Base-by-base conservation (phyloP, 345 rosid species). In the Orychophragmus violaceus region DNA sequence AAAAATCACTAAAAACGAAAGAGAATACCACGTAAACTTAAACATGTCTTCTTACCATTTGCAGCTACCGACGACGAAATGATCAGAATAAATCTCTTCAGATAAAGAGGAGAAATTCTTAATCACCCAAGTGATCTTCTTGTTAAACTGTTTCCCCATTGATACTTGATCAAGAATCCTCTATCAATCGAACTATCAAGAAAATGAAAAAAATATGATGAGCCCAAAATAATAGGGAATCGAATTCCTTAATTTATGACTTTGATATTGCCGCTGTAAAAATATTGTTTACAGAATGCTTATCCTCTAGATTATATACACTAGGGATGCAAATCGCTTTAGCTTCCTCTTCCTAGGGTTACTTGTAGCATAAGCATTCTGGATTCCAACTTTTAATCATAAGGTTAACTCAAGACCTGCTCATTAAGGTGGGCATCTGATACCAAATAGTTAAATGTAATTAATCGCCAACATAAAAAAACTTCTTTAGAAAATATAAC, bases 81-180 rank as follows among this genome's bases (percentile, higher is more conserved):
- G 16, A 48, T 69, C 66, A 1, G 73, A 69, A 27, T 8, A 18
- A 0, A 59, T 1, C 13, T 18, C 2, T 3, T 2, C 4, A 16
- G 66, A 59, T 36, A 35, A 12, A 35, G 39, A 25, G 39, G 2
- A 13, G 28, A 35, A 25, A 14, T 68, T 59, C 7, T 59, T 59
- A 27, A 59, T 59, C 29, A 68, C 59, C 66, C 73, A 69, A 12
- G 30, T 35, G 30, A 33, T 59, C 28, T 36, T 58, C 37, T 5
- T 52, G 4, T 37, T 14, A 11, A 19, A 11, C 28, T 21, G 17
- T 12, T 18, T 27, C 29, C 21, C 60, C 69, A 63, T 64, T 12
- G 25, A 27, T 44, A 12, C 63, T 8, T 41, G n/a, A 37, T 23
- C 27, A 56, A 9, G 1, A 17, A 45, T 46, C 2, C 27, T 11